phyloP scores from a whole-genome alignment of 306 rosid species.

The Parietaria judaica region DNA sequence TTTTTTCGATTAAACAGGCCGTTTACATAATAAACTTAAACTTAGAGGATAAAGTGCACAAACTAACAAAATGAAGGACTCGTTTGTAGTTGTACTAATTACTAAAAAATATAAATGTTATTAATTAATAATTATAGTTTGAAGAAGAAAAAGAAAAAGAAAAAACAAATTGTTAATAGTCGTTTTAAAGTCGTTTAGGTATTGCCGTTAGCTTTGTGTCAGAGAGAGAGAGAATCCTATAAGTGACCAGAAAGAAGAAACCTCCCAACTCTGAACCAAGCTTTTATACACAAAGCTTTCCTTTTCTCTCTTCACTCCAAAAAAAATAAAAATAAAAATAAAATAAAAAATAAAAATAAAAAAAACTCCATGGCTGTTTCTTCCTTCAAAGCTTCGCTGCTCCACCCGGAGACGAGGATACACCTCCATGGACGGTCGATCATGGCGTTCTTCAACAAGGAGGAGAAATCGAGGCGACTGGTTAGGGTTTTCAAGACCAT shows the following conservation, averaged over 20 bases:
- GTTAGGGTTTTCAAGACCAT: slow-evolving; percentile 62
- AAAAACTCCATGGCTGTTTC: background rate
- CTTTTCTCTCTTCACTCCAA: background rate
- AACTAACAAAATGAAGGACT: too few relatives aligned
- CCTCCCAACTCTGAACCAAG: background rate
- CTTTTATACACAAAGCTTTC: background rate
- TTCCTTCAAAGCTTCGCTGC: background rate
- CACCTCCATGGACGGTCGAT: background rate
- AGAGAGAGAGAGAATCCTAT: background rate
- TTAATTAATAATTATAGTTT: background rate
- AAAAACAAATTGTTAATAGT: slow-evolving; percentile 18
- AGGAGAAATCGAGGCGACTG: slow-evolving; percentile 56
- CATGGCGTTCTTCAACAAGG: slow-evolving; percentile 71
- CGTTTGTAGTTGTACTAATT: too few relatives aligned
- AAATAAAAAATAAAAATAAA: background rate
- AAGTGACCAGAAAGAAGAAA: background rate
- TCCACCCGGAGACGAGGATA: too few relatives aligned
- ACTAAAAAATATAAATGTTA: background rate
- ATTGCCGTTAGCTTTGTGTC: slow-evolving; percentile 43
- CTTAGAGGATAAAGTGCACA: too few relatives aligned
- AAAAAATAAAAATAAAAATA: too few relatives aligned
- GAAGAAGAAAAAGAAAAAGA: background rate
- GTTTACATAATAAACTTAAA: too few relatives aligned
- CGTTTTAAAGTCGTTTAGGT: slow-evolving; percentile 31
- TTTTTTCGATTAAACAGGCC: too few relatives aligned